A percentile compares a stretch with the other conserved stretches of the same genome.
phyloP scores from a whole-genome alignment of 352 stramenopile genomes.

The Phytophthora sansomeana region DNA sequence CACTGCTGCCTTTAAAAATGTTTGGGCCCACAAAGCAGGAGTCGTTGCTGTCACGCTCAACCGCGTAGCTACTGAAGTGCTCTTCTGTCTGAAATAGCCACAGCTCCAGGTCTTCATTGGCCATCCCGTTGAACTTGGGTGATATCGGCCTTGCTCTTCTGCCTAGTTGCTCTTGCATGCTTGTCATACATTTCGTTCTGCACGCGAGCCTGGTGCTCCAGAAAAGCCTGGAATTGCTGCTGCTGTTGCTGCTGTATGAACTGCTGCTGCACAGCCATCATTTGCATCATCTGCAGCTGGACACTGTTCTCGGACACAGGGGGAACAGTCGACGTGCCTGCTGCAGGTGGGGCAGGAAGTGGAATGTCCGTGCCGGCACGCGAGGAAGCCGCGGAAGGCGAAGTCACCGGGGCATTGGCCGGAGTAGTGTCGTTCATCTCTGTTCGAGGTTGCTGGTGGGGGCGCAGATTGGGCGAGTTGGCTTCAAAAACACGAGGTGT shows the following conservation, averaged over 20 bases:
- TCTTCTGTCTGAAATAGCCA: conserved; percentile 27
- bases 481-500: neutral
- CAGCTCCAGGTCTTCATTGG: conserved; percentile 18
- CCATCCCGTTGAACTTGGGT: conserved; percentile 20
- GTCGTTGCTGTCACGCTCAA: conserved; percentile 3
- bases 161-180: conserved; percentile 12
- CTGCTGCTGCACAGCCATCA: conserved; percentile 16
- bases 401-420: no score
- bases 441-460: neutral
- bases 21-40: conserved; percentile 15
- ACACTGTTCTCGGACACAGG: neutral
- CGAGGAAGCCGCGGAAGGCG: no score
- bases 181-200: conserved; percentile 10
- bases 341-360: no score
- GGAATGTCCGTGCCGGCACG: no score
- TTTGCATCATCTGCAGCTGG: conserved; percentile 19
- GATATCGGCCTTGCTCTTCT: conserved; percentile 16
- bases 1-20: no score
- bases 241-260: conserved; percentile 16
- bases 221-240: conserved; percentile 12
- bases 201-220: conserved; percentile 8
- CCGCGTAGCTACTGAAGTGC: conserved; percentile 18
- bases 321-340: no score
- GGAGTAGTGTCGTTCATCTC: neutral
- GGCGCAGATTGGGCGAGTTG: neutral